Evolutionary conservation across 257 asterid genomes (phyloP).

Genomic region (Rubia yunnanensis): DNA sequence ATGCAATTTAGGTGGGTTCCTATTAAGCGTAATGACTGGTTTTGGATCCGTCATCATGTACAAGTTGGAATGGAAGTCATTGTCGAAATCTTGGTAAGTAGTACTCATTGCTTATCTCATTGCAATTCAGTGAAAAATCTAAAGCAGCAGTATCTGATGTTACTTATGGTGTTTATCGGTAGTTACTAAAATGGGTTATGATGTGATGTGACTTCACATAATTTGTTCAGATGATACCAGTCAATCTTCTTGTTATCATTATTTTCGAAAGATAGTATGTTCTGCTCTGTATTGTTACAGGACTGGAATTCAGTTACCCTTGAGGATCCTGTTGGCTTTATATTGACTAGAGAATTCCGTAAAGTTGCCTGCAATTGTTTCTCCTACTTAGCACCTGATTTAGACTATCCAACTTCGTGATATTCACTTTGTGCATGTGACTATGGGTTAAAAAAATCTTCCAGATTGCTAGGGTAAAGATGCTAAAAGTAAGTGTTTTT

Average conservation of each 20-base stretch:
- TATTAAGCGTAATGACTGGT: slow-evolving; percentile 96
- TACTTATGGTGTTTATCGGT: background rate
- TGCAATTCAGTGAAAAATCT: slow-evolving; percentile 3
- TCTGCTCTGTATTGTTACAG: background rate
- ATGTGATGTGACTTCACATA: background rate
- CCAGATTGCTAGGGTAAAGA: background rate
- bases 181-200: background rate
- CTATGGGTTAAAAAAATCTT: background rate
- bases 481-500: background rate
- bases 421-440: background rate
- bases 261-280: background rate
- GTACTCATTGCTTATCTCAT: slow-evolving; percentile 2
- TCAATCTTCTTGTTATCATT: background rate
- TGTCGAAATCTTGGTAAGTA: slow-evolving; percentile 84
- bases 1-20: slow-evolving; percentile 77
- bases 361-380: background rate
- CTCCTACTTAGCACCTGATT: background rate
- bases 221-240: slow-evolving; percentile 10
- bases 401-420: background rate
- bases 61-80: slow-evolving; percentile 87
- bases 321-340: background rate
- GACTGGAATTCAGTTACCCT: background rate
- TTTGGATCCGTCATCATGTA: slow-evolving; percentile 96
- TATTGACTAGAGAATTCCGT: background rate
- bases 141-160: background rate